Evolutionary conservation across 2,329 filamentous ascomycete genomes (phyloP).

Genomic region (Aspergillus flavus): DNA sequence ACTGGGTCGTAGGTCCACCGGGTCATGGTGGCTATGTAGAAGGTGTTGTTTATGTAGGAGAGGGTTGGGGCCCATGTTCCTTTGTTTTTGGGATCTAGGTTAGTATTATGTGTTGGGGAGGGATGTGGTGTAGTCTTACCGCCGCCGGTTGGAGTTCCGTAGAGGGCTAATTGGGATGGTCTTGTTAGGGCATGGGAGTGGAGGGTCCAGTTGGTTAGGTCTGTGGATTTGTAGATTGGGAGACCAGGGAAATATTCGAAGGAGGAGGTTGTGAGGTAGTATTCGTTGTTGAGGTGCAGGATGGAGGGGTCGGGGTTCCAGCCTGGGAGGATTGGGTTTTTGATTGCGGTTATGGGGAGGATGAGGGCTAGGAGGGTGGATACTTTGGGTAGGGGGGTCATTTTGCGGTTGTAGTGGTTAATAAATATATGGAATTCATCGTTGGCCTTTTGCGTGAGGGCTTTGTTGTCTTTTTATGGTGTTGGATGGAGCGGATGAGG

Average conservation of each 20-base stretch:
- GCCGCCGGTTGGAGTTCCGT: neutral
- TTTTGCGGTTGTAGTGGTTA: neutral
- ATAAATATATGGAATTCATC: neutral
- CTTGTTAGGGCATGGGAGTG: conserved; percentile 2
- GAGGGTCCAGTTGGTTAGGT: conserved; percentile 6
- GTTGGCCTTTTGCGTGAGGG: neutral
- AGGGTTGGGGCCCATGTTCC: conserved; percentile 8
- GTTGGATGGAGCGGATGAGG: neutral
- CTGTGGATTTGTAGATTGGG: conserved; percentile 11
- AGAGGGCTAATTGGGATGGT: neutral
- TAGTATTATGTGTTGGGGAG: neutral
- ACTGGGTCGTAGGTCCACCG: conserved; percentile 8
- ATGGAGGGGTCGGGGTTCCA: conserved; percentile 9
- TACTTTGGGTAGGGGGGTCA: neutral
- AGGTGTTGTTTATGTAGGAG: conserved; percentile 2
- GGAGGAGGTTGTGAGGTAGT: conserved; percentile 9
- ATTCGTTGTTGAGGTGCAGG: conserved; percentile 1
- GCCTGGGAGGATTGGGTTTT: conserved; percentile 3
- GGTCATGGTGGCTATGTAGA: conserved; percentile 8
- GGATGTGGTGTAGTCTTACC: neutral
- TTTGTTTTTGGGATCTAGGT: neutral
- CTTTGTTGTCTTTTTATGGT: neutral
- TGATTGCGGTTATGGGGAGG: neutral
- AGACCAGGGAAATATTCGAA: conserved; percentile 7
- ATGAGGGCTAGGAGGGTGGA: neutral